Evolutionary conservation across 257 asterid species (phyloP).

Genomic region (Gardenia jasminoides): DNA sequence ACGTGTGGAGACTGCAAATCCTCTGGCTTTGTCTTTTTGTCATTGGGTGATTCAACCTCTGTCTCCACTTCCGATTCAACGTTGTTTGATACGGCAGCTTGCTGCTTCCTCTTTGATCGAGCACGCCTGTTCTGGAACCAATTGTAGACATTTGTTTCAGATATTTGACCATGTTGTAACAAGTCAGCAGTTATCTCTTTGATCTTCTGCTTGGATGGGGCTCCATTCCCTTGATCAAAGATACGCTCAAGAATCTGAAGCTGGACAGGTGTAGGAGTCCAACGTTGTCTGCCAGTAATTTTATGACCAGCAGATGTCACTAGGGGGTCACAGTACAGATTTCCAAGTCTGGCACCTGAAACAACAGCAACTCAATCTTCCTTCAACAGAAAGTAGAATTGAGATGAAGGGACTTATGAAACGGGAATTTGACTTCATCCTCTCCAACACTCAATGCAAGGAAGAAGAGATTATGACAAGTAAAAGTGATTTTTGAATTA

Average conservation of each 20-base stretch:
- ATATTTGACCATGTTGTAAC: conserved; percentile 93
- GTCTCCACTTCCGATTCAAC: conserved; percentile 87
- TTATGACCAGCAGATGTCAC: conserved; percentile 76
- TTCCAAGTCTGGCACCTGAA: conserved; percentile 86
- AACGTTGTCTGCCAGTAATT: conserved; percentile 84
- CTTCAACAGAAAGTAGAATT: not conserved
- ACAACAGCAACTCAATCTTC: conserved; percentile 2
- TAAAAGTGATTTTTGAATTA: not conserved
- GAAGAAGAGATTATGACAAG: not conserved
- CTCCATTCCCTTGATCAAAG: conserved; percentile 90
- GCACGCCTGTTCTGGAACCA: conserved; percentile 99
- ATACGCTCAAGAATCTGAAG: conserved; percentile 95
- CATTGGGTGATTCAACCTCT: conserved; percentile 90
- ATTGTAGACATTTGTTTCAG: conserved; percentile 94
- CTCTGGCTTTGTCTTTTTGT: conserved; percentile 76
- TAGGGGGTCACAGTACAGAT: conserved; percentile 71
- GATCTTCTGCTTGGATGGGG: conserved; percentile 96
- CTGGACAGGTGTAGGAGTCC: conserved; percentile 96
- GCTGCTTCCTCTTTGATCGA: conserved; percentile 92
- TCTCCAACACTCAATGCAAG: not conserved
- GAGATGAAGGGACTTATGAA: not conserved
- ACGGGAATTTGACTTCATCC: not conserved
- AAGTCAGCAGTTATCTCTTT: conserved; percentile 85
- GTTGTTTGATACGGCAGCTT: conserved; percentile 51
- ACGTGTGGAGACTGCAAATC: conserved; percentile 56